Evolutionary conservation across 1,139 yeast species (phyloP).

Genomic region (Kurtzmaniella quercitrusa): DNA sequence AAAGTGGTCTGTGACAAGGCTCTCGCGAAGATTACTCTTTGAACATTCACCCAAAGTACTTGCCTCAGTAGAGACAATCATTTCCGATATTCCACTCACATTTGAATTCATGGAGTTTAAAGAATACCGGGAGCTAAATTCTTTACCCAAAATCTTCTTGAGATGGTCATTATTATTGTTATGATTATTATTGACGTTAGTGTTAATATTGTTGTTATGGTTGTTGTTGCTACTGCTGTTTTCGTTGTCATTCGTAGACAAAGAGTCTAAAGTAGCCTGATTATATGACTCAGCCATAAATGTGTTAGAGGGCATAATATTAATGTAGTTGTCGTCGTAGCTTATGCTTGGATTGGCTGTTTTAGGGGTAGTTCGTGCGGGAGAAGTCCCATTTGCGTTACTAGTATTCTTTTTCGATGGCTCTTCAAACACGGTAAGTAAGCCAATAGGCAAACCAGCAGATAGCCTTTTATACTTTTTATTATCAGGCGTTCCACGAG

Average conservation of each 20-base stretch:
- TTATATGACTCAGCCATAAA: constrained; percentile 27
- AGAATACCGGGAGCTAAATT: constrained; percentile 29
- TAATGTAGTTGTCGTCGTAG: constrained; percentile 27
- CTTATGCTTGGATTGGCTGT: constrained; percentile 1
- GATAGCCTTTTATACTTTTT: constrained; percentile 31
- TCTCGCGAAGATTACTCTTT: constrained; percentile 8
- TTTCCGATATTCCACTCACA: constrained; percentile 39
- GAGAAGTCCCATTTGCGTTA: not conserved
- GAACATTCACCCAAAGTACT: constrained; percentile 33
- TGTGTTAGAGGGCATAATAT: constrained; percentile 21
- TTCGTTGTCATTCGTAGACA: constrained; percentile 5
- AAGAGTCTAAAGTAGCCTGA: constrained; percentile 31
- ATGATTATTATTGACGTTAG: too few relatives aligned
- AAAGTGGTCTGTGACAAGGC: constrained; percentile 1
- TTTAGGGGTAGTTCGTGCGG: not conserved
- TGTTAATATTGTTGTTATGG: constrained; percentile 9
- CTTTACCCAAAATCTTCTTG: constrained; percentile 11
- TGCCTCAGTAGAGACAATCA: constrained; percentile 34
- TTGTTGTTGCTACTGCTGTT: constrained; percentile 6
- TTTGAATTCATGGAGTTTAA: constrained; percentile 39
- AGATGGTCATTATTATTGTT: constrained; percentile 13
- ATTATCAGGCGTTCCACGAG: constrained; percentile 10
- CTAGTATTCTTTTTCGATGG: constrained; percentile 8
- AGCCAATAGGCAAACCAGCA: constrained; percentile 37
- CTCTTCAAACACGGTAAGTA: constrained; percentile 40